These are phyloP conservation scores for Ramalina intermedia DNA, from an alignment of 495 filamentous ascomycete species.

Conservation along the genomic window DNA sequence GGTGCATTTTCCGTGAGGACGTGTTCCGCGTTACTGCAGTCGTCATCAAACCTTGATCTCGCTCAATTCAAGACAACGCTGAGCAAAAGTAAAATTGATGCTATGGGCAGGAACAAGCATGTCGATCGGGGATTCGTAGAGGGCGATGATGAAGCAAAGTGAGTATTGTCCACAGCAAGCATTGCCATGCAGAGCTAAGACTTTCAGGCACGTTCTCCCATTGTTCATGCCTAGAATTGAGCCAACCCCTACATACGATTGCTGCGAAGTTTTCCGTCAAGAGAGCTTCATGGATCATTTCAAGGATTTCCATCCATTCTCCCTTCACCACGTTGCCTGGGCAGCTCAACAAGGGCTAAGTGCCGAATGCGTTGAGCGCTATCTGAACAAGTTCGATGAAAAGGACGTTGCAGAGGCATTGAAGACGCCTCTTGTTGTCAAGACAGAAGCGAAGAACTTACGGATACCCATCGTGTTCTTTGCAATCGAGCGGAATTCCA, in stretches of 20 bases:
- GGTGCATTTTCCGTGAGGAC: too few species aligned
- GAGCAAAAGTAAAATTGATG: too few species aligned
- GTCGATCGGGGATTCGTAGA: too few species aligned
- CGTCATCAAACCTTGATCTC: too few species aligned
- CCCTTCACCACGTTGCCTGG: background rate
- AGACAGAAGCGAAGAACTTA: background rate
- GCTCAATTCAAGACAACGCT: too few species aligned
- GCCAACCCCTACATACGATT: background rate
- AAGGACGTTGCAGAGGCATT: background rate
- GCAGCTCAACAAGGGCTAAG: conserved; percentile 6
- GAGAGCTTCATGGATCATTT: conserved; percentile 5
- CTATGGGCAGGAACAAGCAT: too few species aligned
- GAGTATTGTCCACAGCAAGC: too few species aligned
- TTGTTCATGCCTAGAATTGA: background rate
- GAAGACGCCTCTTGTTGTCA: background rate
- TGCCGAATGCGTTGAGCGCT: conserved; percentile 6
- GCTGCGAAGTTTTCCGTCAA: background rate
- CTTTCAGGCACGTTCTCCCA: background rate
- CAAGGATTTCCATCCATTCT: background rate
- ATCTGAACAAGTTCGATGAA: background rate
- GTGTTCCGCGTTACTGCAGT: too few species aligned
- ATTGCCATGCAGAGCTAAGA: too few species aligned
- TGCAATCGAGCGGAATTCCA: conserved; percentile 11
- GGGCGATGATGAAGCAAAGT: too few species aligned
- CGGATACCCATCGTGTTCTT: conserved; percentile 7